A percentile compares a stretch with the other conserved stretches of the same genome.
Evolutionary conservation across 169 alveolate species (phyloP).

Genomic region (Plasmodium knowlesi): DNA sequence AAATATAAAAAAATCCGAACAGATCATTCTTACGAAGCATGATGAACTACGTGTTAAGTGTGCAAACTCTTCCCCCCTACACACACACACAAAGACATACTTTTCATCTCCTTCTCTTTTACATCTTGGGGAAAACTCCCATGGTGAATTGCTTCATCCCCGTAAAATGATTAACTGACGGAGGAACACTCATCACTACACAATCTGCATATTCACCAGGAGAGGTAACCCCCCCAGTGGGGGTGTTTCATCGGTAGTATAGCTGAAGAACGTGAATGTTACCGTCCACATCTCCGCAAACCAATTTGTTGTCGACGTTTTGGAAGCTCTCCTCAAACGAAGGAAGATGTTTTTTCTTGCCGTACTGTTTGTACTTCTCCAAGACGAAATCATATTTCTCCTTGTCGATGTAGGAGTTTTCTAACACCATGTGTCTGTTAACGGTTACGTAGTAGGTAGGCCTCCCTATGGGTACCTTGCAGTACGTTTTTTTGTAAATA

Average conservation of each 20-base stretch:
- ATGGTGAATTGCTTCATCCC: background rate
- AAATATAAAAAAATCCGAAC: background rate
- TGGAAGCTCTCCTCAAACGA: slow-evolving; percentile 28
- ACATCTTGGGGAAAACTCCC: background rate
- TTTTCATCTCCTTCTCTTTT: background rate
- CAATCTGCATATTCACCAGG: background rate
- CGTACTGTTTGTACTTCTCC: slow-evolving; percentile 44
- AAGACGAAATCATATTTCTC: slow-evolving; percentile 37
- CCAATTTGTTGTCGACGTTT: slow-evolving; percentile 51
- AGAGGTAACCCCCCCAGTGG: background rate
- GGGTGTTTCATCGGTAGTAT: slow-evolving; percentile 2
- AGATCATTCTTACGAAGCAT: background rate
- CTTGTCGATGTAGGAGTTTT: slow-evolving; percentile 37
- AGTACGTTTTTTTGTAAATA: slow-evolving; percentile 57
- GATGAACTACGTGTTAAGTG: background rate
- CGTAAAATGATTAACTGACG: background rate
- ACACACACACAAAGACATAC: too few relatives aligned
- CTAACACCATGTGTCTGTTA: slow-evolving; percentile 32
- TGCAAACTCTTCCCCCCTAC: background rate
- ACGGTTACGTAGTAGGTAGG: slow-evolving; percentile 71
- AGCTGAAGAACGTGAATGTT: slow-evolving; percentile 59
- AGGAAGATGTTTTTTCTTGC: slow-evolving; percentile 1
- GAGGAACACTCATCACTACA: background rate
- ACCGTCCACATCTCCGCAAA: slow-evolving; percentile 72
- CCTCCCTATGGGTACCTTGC: slow-evolving; percentile 42